Evolutionary conservation across 768 basidiomycete genomes (phyloP).

Genomic region (Antrodiella citrinella): DNA sequence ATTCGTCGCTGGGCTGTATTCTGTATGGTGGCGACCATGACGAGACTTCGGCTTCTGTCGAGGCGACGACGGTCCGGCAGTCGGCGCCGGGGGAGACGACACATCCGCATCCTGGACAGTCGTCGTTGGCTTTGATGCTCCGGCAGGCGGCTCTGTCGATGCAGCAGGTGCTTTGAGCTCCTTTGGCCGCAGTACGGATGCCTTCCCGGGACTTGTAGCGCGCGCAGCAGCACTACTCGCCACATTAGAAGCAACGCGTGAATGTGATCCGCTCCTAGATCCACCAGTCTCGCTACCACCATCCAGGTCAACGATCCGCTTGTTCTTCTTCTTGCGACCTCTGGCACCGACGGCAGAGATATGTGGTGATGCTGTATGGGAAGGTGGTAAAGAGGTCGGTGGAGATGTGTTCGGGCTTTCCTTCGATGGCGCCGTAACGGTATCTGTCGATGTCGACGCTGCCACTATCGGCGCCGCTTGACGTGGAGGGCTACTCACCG

Average conservation of each 20-base stretch:
- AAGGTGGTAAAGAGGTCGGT: slow-evolving; percentile 30
- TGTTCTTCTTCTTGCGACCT: slow-evolving; percentile 51
- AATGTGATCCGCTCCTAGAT: slow-evolving; percentile 16
- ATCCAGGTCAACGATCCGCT: slow-evolving; percentile 75
- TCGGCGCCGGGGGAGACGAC: slow-evolving; percentile 15
- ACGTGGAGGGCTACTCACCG: slow-evolving; percentile 36
- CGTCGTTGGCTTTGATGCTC: not conserved
- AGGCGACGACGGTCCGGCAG: slow-evolving; percentile 10
- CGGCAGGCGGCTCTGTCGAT: not conserved
- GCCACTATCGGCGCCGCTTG: not conserved
- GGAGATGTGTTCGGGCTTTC: slow-evolving; percentile 20
- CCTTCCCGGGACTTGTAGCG: slow-evolving; percentile 13
- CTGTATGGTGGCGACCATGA: slow-evolving; percentile 45
- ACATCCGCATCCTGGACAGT: not conserved
- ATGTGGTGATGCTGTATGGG: slow-evolving; percentile 38
- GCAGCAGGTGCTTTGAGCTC: not conserved
- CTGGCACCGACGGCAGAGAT: slow-evolving; percentile 33
- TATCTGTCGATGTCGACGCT: not conserved
- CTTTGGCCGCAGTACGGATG: slow-evolving; percentile 2
- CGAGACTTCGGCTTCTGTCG: slow-evolving; percentile 20
- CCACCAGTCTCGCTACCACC: slow-evolving; percentile 32
- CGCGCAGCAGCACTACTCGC: not conserved
- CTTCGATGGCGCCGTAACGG: slow-evolving; percentile 6
- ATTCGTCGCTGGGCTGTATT: slow-evolving; percentile 23
- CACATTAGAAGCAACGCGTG: slow-evolving; percentile 5